phyloP scores from a whole-genome alignment of 768 basidiomycete species.

The Termitomyces sp. region DNA sequence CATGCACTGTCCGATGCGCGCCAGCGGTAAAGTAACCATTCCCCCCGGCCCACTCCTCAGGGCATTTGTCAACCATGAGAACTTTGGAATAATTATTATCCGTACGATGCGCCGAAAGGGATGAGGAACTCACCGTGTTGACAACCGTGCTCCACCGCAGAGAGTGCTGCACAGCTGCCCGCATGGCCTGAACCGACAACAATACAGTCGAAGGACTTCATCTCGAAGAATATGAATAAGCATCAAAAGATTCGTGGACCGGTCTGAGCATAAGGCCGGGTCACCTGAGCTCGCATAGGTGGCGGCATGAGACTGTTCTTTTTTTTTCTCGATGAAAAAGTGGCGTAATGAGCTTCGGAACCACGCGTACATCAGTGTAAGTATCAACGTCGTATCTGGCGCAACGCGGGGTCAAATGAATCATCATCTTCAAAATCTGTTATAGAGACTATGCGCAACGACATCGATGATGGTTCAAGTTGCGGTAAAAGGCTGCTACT shows the following conservation, averaged over 20 bases:
- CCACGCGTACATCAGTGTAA: background rate
- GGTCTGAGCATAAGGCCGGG: background rate
- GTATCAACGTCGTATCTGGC: background rate
- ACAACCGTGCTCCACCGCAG: conserved; percentile 58
- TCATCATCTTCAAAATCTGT: background rate
- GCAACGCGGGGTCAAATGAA: background rate
- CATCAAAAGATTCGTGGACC: background rate
- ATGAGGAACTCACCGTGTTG: conserved; percentile 32
- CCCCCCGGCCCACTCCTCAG: conserved; percentile 60
- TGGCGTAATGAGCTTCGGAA: conserved; percentile 1
- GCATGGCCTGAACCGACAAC: conserved; percentile 67
- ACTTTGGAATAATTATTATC: conserved; percentile 27
- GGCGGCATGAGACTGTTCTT: background rate
- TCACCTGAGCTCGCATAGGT: conserved; percentile 11
- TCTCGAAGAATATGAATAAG: background rate
- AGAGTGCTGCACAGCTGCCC: conserved; percentile 60
- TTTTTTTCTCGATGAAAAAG: background rate
- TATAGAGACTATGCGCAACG: background rate
- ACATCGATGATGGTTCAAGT: no score
- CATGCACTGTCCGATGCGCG: conserved; percentile 61
- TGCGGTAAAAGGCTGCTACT: background rate
- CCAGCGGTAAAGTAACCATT: conserved; percentile 75
- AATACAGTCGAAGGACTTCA: conserved; percentile 45
- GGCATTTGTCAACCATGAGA: conserved; percentile 63
- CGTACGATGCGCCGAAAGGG: no score